A percentile compares a stretch with the other conserved stretches of the same genome.
These are phyloP conservation scores for Trichoderma sp. DNA, from an alignment of 2,329 filamentous ascomycete species.

Conservation along the genomic window DNA sequence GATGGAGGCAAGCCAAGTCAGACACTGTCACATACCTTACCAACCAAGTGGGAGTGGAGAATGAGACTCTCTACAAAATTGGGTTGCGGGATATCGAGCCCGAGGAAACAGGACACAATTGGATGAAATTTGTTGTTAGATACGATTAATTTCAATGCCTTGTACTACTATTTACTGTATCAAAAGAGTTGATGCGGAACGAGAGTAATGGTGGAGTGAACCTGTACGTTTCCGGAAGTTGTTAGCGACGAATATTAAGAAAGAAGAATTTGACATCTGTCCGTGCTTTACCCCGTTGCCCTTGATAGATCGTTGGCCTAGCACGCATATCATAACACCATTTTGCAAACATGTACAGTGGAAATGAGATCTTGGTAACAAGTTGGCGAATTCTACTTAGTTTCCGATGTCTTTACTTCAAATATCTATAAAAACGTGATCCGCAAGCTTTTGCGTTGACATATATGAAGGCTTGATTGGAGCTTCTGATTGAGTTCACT, in stretches of 20 bases:
- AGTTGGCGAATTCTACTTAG: too few species aligned
- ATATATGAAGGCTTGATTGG: background rate
- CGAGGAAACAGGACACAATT: background rate
- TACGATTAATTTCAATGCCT: background rate
- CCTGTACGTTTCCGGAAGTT: too few species aligned
- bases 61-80: background rate
- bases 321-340: too few species aligned
- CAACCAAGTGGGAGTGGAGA: background rate
- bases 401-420: too few species aligned
- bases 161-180: background rate
- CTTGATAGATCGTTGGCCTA: too few species aligned
- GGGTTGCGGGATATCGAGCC: background rate
- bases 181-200: background rate
- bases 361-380: too few species aligned
- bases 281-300: too few species aligned
- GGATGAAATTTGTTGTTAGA: background rate
- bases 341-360: too few species aligned
- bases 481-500: background rate
- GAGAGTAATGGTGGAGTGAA: accelerated
- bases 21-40: background rate
- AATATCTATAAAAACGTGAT: too few species aligned
- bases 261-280: too few species aligned
- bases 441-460: background rate
- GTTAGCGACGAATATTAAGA: too few species aligned
- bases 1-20: background rate